Evolutionary conservation across 306 rosid genomes (phyloP), one percentile per base, ranked within the genome.

Genomic region (Vigna unguiculata): DNA sequence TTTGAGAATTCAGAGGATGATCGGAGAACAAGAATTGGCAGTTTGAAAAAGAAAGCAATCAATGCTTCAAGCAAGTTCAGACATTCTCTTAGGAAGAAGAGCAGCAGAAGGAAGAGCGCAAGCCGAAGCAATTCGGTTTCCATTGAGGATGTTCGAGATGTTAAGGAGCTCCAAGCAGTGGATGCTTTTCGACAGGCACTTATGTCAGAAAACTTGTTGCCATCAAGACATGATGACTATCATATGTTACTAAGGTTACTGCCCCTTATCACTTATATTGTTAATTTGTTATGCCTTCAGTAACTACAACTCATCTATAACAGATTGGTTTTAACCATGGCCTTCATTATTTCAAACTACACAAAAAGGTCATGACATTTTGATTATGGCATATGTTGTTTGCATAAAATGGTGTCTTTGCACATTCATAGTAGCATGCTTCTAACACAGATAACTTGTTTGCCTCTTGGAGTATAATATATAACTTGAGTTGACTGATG

Each of bases 121-220:
- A 46, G 78, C 22, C 77, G 81, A 19, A 71, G 40, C 59, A 76
- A 77, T 20, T 88, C 91, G 9, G 86, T 93, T 34, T 86, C 96
- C 5, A 92, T 93, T 57, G 98, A 93, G 86, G 98, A 93, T 78
- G 87, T 88, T 83, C 83, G 98, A 51, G 94, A 93, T 77, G 78
- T 82, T 45, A 91, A 89, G 83, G 98, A 93, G 84, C 89, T 86
- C 36, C 87, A 84, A 69, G 90, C 83, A 24, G 98, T 93, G 62
- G 94, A 90, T 68, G 81, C 85, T 10, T 93, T 93, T 85, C 90
- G 96, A 38, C 91, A 83, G 67, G 83, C 85, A 4, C 97, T 93
- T 75, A 84, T 84, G 59, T 67, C 58, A n/a, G 93, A 93, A n/a
- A 84, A 79, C 28, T 85, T 91, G 90, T 87, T 93, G 62, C 93